A percentile compares a stretch with the other conserved stretches of the same genome.
Conservation (phyloP, 177 flowering plant genomes). For the Vitis hybrid region DNA sequence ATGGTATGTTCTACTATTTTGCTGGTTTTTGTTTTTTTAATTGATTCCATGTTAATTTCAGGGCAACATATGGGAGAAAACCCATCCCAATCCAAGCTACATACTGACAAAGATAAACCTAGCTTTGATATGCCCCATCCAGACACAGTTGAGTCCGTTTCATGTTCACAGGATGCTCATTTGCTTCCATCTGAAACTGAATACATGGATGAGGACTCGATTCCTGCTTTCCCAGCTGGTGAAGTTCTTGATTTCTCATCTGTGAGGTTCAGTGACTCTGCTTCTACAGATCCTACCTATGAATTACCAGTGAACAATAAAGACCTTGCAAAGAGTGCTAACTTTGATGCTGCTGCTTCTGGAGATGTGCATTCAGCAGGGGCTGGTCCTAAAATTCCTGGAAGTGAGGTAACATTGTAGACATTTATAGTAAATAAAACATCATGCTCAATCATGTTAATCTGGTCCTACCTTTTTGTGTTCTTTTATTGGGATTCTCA, state of each 20-base stretch:
- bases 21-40: not conserved
- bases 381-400: conserved; percentile 11
- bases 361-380: conserved; percentile 21
- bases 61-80: conserved; percentile 20
- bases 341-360: conserved; percentile 14
- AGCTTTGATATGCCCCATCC: conserved; percentile 4
- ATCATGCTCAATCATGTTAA: not conserved
- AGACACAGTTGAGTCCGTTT: conserved; percentile 19
- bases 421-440: not conserved
- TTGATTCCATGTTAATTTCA: conserved; percentile 9
- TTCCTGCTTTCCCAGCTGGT: conserved; percentile 26
- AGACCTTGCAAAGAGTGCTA: conserved; percentile 18
- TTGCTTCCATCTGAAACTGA: conserved; percentile 28
- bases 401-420: conserved; percentile 19
- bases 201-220: conserved; percentile 23
- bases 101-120: conserved; percentile 11
- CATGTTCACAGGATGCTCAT: conserved; percentile 19
- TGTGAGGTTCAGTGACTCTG: conserved; percentile 18
- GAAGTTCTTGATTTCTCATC: conserved; percentile 33
- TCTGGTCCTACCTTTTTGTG: not conserved
- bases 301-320: conserved; percentile 27
- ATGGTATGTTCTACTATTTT: not conserved
- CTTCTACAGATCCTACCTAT: conserved; percentile 18
- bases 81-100: conserved; percentile 28
- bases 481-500: conserved; percentile 12